These are phyloP conservation scores for Cladorrhinum sp. DNA, from an alignment of 2,329 filamentous ascomycete genomes.

Conservation along the genomic window DNA sequence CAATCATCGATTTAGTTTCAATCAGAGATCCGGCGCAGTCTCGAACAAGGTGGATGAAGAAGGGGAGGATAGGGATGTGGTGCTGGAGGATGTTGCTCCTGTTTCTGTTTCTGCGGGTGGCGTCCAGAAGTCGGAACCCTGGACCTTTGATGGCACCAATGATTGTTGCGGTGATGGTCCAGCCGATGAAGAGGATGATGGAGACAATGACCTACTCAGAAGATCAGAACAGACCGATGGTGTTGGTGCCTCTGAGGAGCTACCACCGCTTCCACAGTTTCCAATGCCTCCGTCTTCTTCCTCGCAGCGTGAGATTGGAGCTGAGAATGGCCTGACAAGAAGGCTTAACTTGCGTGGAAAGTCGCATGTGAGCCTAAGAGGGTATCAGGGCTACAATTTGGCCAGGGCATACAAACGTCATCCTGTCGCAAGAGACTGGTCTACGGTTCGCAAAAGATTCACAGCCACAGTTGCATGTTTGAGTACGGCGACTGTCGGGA, in stretches of 20 bases:
- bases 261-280: conserved; percentile 24
- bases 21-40: not conserved
- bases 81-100: not conserved
- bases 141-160: conserved; percentile 17
- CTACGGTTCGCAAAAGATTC: conserved; percentile 62
- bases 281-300: not conserved
- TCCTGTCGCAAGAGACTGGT: conserved; percentile 72
- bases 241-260: conserved; percentile 9
- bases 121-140: conserved; percentile 3
- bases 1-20: conserved; percentile 11
- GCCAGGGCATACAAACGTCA: conserved; percentile 55
- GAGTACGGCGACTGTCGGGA: conserved; percentile 68
- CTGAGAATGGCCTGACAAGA: not conserved
- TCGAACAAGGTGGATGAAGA: not conserved
- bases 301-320: not conserved
- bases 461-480: conserved; percentile 67
- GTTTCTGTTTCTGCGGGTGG: conserved; percentile 3
- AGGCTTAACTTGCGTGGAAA: conserved; percentile 46
- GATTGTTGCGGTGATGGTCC: conserved; percentile 9
- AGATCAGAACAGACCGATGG: not conserved
- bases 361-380: conserved; percentile 54
- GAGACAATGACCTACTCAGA: conserved; percentile 5
- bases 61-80: not conserved
- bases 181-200: not conserved
- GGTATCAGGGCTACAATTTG: conserved; percentile 50